A percentile compares a stretch with the other conserved stretches of the same genome.
phyloP scores from a whole-genome alignment of 495 filamentous ascomycete species.

The Neurospora sublineolata region DNA sequence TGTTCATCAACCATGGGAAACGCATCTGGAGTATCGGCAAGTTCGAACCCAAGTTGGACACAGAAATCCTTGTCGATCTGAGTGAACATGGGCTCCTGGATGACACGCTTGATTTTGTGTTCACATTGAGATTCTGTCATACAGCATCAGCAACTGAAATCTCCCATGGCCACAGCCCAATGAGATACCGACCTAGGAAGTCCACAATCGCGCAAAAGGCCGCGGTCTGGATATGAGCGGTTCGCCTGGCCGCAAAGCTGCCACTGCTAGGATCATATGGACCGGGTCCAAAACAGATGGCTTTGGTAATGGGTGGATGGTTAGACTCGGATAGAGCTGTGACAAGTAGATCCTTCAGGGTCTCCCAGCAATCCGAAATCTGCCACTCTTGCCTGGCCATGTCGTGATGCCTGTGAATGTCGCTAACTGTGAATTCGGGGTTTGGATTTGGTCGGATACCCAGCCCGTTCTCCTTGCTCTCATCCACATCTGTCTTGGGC shows the following conservation, averaged over 20 bases:
- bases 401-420: constrained; percentile 15
- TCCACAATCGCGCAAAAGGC: constrained; percentile 46
- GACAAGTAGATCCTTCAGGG: constrained; percentile 4
- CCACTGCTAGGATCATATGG: constrained; percentile 32
- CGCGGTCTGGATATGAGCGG: constrained; percentile 45
- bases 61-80: constrained; percentile 48
- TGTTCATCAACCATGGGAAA: constrained; percentile 40
- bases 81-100: constrained; percentile 67
- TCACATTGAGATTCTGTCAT: constrained; percentile 8
- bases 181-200: constrained; percentile 21
- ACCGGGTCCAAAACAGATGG: constrained; percentile 35
- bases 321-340: constrained; percentile 1
- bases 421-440: constrained; percentile 14
- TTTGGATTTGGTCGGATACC: constrained; percentile 16
- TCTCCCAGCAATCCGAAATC: constrained; percentile 11
- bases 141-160: not conserved
- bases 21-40: constrained; percentile 45
- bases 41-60: constrained; percentile 35
- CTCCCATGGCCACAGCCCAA: not conserved
- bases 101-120: constrained; percentile 31
- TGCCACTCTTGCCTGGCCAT: constrained; percentile 8
- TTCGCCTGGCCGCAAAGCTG: constrained; percentile 18
- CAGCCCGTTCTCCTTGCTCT: not conserved
- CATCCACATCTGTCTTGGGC: not conserved
- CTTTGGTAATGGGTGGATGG: constrained; percentile 19